Evolutionary conservation across 805 yeast genomes (phyloP).

Genomic region (Starmerella kuoi): DNA sequence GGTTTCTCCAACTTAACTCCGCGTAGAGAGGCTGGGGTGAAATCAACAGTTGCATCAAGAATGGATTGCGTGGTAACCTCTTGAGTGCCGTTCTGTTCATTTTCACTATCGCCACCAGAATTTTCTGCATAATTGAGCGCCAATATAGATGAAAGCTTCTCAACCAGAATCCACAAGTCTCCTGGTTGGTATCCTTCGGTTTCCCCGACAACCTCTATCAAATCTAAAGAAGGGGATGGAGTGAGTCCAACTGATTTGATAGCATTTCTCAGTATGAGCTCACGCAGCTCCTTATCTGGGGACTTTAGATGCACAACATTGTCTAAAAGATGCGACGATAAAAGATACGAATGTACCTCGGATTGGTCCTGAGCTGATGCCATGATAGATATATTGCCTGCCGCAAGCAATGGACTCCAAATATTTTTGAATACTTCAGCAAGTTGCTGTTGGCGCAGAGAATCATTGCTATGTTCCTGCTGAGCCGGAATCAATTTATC

Average conservation of each 20-base stretch:
- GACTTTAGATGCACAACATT: slow-evolving; percentile 47
- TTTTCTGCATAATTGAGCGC: slow-evolving; percentile 5
- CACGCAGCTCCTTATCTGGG: slow-evolving; percentile 56
- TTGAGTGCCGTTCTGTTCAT: background rate
- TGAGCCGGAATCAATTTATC: slow-evolving; percentile 64
- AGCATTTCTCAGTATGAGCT: slow-evolving; percentile 36
- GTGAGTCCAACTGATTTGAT: slow-evolving; percentile 27
- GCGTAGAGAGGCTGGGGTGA: slow-evolving; percentile 66
- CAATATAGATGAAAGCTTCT: slow-evolving; percentile 35
- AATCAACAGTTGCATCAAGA: slow-evolving; percentile 49
- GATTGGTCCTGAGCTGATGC: slow-evolving; percentile 56
- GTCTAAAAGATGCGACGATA: slow-evolving; percentile 60
- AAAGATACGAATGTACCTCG: slow-evolving; percentile 45
- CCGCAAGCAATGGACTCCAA: slow-evolving; percentile 31
- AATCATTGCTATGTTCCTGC: slow-evolving; percentile 42
- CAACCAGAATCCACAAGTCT: slow-evolving; percentile 61
- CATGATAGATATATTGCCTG: slow-evolving; percentile 43
- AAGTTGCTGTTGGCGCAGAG: slow-evolving; percentile 49
- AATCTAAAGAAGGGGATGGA: slow-evolving; percentile 29
- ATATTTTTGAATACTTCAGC: slow-evolving; percentile 46
- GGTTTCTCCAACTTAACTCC: slow-evolving; percentile 81
- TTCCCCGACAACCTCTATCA: slow-evolving; percentile 41
- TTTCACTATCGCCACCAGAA: background rate
- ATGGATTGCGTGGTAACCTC: slow-evolving; percentile 31
- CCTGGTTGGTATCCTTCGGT: slow-evolving; percentile 86